These are phyloP conservation scores for Penicillium expansum DNA, from an alignment of 2,329 filamentous ascomycete genomes.

Conservation along the genomic window DNA sequence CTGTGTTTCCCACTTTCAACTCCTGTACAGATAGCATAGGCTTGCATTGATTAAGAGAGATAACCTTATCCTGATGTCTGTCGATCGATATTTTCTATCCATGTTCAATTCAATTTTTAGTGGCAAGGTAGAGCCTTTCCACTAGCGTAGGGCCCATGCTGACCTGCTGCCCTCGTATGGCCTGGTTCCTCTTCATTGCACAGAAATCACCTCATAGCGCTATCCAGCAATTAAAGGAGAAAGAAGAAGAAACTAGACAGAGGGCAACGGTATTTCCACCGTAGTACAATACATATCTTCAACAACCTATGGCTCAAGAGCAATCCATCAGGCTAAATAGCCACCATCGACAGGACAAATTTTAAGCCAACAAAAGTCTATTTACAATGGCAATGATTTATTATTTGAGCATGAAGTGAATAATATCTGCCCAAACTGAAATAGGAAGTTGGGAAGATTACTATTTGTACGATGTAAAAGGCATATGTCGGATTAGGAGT, in stretches of 20 bases:
- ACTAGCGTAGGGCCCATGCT: background rate
- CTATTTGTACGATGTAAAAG: background rate
- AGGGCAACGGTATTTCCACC: background rate
- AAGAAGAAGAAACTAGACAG: background rate
- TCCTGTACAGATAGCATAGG: conserved; percentile 27
- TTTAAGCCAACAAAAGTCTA: background rate
- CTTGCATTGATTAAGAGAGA: conserved; percentile 20
- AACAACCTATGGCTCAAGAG: background rate
- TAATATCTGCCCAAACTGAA: background rate
- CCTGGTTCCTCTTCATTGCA: background rate
- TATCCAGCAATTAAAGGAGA: background rate
- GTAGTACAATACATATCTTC: background rate
- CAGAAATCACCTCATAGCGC: too few species aligned
- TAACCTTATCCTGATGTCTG: conserved; percentile 8
- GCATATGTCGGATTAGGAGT: background rate
- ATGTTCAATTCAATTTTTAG: background rate
- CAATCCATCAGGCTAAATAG: background rate
- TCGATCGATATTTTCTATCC: conserved; percentile 1
- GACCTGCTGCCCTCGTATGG: background rate
- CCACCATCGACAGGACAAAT: background rate
- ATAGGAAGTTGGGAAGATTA: background rate
- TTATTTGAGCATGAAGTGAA: background rate
- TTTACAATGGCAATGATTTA: background rate
- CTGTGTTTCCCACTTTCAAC: conserved; percentile 15
- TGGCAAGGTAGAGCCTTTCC: background rate